Conservation (phyloP, 1,284 basidiomycete species). For the Sphaerobolus stellatus region DNA sequence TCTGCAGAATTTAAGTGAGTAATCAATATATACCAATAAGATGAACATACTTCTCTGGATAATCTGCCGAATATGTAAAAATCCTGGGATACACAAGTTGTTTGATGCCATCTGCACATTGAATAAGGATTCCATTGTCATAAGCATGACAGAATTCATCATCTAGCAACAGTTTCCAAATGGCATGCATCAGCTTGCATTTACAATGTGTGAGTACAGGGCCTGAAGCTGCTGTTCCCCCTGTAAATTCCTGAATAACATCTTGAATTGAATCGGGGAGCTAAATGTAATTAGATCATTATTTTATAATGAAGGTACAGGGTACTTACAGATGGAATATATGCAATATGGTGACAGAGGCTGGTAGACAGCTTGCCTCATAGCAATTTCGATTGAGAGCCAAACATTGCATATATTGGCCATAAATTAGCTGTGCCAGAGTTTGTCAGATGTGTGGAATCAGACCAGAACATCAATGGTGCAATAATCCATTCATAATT, state of each 20-base stretch:
- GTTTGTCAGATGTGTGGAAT: constrained; percentile 13
- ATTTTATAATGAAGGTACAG: not conserved
- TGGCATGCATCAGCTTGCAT: constrained; percentile 26
- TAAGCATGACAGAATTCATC: constrained; percentile 20
- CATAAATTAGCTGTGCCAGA: constrained; percentile 19
- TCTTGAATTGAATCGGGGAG: constrained; percentile 18
- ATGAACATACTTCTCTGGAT: constrained; percentile 28
- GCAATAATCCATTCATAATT: constrained; percentile 2
- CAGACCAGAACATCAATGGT: constrained; percentile 14
- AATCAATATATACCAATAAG: not conserved
- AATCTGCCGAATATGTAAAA: constrained; percentile 28
- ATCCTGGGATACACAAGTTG: constrained; percentile 7
- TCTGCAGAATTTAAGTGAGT: not conserved
- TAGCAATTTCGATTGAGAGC: constrained; percentile 20
- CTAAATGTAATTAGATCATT: constrained; percentile 14
- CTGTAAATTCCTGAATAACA: not conserved
- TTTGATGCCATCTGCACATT: not conserved
- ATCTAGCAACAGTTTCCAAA: constrained; percentile 25
- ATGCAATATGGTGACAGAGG: constrained; percentile 16
- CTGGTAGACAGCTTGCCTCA: constrained; percentile 14
- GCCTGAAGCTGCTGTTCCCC: not conserved
- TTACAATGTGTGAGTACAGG: constrained; percentile 21
- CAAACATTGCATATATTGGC: constrained; percentile 21
- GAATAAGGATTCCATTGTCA: not conserved
- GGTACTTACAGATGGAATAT: constrained; percentile 19